phyloP scores from a whole-genome alignment of 768 basidiomycete genomes.

The Butyriboletus loyo region DNA sequence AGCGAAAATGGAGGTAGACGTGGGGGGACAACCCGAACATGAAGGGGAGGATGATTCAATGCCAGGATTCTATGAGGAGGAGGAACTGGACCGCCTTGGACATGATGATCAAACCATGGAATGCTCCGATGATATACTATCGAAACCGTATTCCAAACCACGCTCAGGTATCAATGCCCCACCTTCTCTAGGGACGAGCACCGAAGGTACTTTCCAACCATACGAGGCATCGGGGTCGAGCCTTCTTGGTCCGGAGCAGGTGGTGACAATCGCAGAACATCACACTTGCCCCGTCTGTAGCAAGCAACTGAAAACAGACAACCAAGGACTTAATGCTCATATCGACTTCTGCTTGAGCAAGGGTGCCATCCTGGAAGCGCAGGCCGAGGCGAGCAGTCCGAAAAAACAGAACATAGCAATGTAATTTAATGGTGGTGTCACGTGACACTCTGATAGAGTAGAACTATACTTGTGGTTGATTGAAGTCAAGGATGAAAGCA shows the following conservation, averaged over 20 bases:
- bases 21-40: slow-evolving; percentile 17
- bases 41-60: slow-evolving; percentile 36
- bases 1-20: slow-evolving; percentile 29
- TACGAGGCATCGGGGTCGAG: slow-evolving; percentile 16
- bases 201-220: not conserved
- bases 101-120: slow-evolving; percentile 10
- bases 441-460: slow-evolving; percentile 10
- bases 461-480: not conserved
- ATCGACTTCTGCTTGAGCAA: slow-evolving; percentile 87
- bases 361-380: slow-evolving; percentile 71
- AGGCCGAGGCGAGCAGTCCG: slow-evolving; percentile 32
- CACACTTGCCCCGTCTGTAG: slow-evolving; percentile 72
- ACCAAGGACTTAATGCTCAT: slow-evolving; percentile 79
- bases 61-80: slow-evolving; percentile 54
- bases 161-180: not conserved
- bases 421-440: slow-evolving; percentile 11
- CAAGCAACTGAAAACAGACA: slow-evolving; percentile 62
- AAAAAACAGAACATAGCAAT: too few species aligned
- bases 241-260: slow-evolving; percentile 15
- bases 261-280: not conserved
- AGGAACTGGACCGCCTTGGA: slow-evolving; percentile 21
- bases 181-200: not conserved
- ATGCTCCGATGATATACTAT: not conserved
- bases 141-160: slow-evolving; percentile 12
- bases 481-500: slow-evolving; percentile 15